phyloP scores from a whole-genome alignment of 2,329 filamentous ascomycete species.

The Orbilia oligospora region DNA sequence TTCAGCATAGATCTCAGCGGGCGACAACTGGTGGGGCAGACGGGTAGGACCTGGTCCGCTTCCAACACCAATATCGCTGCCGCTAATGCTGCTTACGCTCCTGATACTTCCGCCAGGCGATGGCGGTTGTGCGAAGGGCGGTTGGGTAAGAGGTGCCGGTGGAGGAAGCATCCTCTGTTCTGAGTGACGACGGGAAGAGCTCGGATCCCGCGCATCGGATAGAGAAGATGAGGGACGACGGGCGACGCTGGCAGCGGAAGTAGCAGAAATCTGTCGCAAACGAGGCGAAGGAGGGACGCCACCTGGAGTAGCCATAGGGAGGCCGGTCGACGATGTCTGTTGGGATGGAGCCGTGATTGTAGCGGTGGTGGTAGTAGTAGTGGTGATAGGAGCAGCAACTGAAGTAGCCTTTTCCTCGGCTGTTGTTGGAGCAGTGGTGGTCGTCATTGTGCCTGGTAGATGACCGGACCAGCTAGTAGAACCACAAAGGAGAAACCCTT shows the following conservation, averaged over 20 bases:
- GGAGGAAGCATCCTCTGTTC: constrained; percentile 61
- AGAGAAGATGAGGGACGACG: constrained; percentile 54
- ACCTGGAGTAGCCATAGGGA: constrained; percentile 29
- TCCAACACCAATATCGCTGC: constrained; percentile 68
- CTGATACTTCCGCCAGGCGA: constrained; percentile 58
- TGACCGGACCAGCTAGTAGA: constrained; percentile 28
- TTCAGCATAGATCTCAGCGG: constrained; percentile 88
- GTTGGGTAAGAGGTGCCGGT: constrained; percentile 56
- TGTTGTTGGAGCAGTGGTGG: constrained; percentile 42
- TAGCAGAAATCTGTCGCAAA: constrained; percentile 53
- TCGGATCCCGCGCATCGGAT: constrained; percentile 53
- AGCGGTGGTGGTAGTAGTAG: constrained; percentile 21
- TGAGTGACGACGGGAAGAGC: constrained; percentile 46
- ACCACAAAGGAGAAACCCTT: constrained; percentile 12
- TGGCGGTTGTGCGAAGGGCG: constrained; percentile 58
- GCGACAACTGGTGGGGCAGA: constrained; percentile 88
- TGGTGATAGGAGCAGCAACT: not conserved
- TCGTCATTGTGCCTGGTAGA: constrained; percentile 54
- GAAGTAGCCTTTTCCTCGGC: constrained; percentile 43
- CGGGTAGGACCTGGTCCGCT: constrained; percentile 80
- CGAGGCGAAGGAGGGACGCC: constrained; percentile 51
- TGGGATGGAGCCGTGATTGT: constrained; percentile 11
- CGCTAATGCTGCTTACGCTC: constrained; percentile 58
- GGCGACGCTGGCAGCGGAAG: constrained; percentile 42
- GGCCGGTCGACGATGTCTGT: constrained; percentile 35